Evolutionary conservation across 2,329 filamentous ascomycete genomes (phyloP).

Genomic region (Onygenales sp.): DNA sequence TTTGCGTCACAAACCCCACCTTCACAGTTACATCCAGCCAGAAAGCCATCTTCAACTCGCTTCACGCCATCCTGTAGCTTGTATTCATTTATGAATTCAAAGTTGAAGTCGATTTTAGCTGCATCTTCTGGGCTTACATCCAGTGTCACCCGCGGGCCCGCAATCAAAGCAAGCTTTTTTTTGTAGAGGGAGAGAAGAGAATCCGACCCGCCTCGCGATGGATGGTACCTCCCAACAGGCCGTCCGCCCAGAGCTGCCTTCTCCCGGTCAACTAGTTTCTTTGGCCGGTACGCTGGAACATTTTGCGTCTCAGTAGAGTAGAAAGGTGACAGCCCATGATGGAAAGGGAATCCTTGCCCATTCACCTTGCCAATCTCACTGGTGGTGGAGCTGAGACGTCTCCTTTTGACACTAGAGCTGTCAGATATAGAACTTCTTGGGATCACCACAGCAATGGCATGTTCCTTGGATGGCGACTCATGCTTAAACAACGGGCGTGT

Average conservation of each 20-base stretch:
- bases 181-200: conserved; percentile 8
- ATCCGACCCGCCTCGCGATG: neutral
- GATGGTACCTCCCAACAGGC: neutral
- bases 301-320: neutral
- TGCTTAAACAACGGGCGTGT: no score
- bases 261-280: neutral
- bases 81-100: conserved; percentile 31
- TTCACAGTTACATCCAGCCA: conserved; percentile 24
- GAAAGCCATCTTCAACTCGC: conserved; percentile 20
- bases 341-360: neutral
- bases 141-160: conserved; percentile 22
- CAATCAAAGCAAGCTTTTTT: conserved; percentile 16
- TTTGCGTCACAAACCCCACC: conserved; percentile 15
- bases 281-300: neutral
- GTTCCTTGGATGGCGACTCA: no score
- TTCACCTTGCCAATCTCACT: neutral
- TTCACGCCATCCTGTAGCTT: conserved; percentile 24
- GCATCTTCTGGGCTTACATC: conserved; percentile 8
- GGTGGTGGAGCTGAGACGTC: neutral
- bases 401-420: neutral
- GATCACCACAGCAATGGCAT: neutral
- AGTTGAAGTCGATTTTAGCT: conserved; percentile 21
- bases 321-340: conserved; percentile 5
- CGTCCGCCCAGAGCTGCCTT: neutral
- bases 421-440: neutral